Evolutionary conservation across 176 grass and related monocot species (phyloP), one percentile per base, ranked within the genome.

Genomic region (Lolium rigidum): DNA sequence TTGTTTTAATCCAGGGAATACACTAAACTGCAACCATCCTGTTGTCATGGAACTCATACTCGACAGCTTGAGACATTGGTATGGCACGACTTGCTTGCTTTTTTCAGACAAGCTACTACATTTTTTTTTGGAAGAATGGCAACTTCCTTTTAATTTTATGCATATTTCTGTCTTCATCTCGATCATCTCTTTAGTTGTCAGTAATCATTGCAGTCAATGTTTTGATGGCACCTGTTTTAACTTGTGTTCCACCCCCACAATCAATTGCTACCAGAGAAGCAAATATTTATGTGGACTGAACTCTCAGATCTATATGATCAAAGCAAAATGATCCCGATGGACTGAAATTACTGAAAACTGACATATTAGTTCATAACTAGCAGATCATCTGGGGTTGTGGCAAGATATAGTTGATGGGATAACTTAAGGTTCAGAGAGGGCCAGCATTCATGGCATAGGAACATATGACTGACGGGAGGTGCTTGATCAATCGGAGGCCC

Each of bases 21-120:
- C 95, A 89, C 89, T 98, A 44, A 98, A 98, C 74, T 98, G 95
- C 95, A 98, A 98, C 61, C 95, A 98, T 89, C 95, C 97, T 86
- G 87, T 99, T 74, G 97, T 99, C 74, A 99, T 83, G 94, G 92
- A 99, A 73, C 92, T 99, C 79, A 77, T 99, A 82, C 90, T 99
- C 2, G 94, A 99, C 65, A 99, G 97, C 83, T 88, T 99, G 84
- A 96, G 94, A 87, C 97, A 99, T 86, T 99, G 97, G 97, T 99
- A 92, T 65, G 59, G 28, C 41, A 17, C 9, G 84, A 51, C 41
- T 70, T 86, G 58, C 70, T 68, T 80, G 13, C 58, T 87, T 86
- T 77, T 78, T 59, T 73, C 41, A 85, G 20, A 28, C 14, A 80
- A 25, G 37, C 69, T 43, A 7, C 41, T 43, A 6, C 41, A 43